These are phyloP conservation scores for Mortierella sp. DNA, from an alignment of 371 early-diverging fungal genomes.

Conservation along the genomic window DNA sequence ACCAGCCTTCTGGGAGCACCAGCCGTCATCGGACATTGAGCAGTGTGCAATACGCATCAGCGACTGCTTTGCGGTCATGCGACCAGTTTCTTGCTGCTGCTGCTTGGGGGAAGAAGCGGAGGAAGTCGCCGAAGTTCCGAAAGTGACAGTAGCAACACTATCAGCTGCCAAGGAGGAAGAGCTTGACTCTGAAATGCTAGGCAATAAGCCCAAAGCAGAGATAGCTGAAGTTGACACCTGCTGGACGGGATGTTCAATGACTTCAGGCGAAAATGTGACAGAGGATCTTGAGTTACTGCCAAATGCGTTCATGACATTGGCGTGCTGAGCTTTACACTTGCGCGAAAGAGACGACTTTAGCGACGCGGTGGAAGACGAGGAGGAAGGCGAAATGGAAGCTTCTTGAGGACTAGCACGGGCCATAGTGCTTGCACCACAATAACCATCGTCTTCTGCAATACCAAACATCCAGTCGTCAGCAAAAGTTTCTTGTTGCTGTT, in stretches of 20 bases:
- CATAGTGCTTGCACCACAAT: slow-evolving; percentile 8
- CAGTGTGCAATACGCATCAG: slow-evolving; percentile 48
- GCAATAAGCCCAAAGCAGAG: slow-evolving; percentile 9
- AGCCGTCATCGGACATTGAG: slow-evolving; percentile 29
- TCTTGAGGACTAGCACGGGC: slow-evolving; percentile 13
- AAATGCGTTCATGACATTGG: slow-evolving; percentile 14
- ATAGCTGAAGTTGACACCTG: not conserved
- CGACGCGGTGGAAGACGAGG: slow-evolving; percentile 17
- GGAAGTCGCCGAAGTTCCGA: slow-evolving; percentile 53
- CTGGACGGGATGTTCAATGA: slow-evolving; percentile 6
- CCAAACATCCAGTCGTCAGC: slow-evolving; percentile 51
- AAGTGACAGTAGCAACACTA: not conserved
- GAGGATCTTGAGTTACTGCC: slow-evolving; percentile 9
- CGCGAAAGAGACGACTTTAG: slow-evolving; percentile 25
- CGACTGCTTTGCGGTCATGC: slow-evolving; percentile 38
- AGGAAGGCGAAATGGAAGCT: slow-evolving; percentile 3
- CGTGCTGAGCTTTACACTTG: slow-evolving; percentile 11
- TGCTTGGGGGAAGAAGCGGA: slow-evolving; percentile 57
- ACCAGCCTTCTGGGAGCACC: slow-evolving; percentile 48
- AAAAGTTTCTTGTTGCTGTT: slow-evolving; percentile 28
- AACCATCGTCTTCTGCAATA: slow-evolving; percentile 23
- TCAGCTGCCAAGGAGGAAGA: not conserved
- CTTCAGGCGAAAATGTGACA: slow-evolving; percentile 40
- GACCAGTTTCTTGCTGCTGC: slow-evolving; percentile 31
- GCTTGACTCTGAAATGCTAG: slow-evolving; percentile 26